Conservation (phyloP, 1,139 yeast genomes). For the Pichia inconspicua region DNA sequence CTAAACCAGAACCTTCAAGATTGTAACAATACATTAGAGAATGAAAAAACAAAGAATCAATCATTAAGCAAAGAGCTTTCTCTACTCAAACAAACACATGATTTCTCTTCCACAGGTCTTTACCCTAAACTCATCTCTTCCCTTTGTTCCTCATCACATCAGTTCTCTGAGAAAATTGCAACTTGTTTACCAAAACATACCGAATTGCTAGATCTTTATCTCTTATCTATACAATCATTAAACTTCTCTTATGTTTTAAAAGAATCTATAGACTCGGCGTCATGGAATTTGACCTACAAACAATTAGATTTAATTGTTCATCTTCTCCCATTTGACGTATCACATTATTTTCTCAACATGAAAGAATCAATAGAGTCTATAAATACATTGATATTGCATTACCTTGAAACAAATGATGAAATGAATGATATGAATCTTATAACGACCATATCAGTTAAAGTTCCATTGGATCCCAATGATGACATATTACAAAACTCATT, state of each 20-base stretch:
- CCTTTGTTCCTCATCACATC: not conserved
- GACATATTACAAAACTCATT: not conserved
- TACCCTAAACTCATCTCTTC: not conserved
- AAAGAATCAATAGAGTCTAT: not conserved
- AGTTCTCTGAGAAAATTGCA: not conserved
- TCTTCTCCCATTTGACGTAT: slow-evolving; percentile 1
- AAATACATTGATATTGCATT: slow-evolving; percentile 2
- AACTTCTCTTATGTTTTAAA: not conserved
- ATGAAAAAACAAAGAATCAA: not conserved
- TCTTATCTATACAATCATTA: not conserved
- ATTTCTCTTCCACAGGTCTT: not conserved
- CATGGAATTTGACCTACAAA: not conserved
- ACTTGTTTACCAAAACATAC: not conserved
- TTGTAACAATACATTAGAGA: not conserved
- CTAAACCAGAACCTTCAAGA: not conserved
- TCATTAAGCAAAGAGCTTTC: not conserved
- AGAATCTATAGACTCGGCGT: not conserved
- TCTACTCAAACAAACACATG: too few species aligned
- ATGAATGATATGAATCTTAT: slow-evolving; percentile 3
- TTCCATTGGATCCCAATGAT: not conserved
- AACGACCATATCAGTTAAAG: not conserved
- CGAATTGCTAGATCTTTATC: not conserved
- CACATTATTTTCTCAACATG: not conserved
- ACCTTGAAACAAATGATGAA: slow-evolving; percentile 3
- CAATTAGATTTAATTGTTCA: slow-evolving; percentile 3